Evolutionary conservation across 192 early-diverging fungal genomes (phyloP).

Genomic region (Coemansia asiatica): DNA sequence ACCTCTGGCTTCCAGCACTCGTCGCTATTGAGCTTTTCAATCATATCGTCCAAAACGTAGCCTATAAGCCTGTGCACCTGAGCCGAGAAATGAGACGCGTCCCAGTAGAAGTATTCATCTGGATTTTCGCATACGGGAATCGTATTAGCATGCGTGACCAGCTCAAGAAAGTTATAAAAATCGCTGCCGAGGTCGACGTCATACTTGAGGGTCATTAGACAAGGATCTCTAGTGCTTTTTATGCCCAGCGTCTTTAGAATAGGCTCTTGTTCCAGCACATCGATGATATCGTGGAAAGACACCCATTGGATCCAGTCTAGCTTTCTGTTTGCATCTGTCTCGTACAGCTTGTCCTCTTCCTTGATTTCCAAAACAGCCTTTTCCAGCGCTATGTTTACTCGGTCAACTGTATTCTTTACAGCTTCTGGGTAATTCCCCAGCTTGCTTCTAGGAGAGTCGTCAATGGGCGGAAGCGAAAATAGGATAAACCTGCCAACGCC

Average conservation of each 20-base stretch:
- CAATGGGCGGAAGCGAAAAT: constrained; percentile 52
- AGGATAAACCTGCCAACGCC: constrained; percentile 40
- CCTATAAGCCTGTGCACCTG: constrained; percentile 46
- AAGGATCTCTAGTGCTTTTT: constrained; percentile 36
- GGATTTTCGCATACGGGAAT: constrained; percentile 53
- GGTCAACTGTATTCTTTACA: constrained; percentile 32
- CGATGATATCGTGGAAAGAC: constrained; percentile 44
- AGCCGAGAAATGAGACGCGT: constrained; percentile 52
- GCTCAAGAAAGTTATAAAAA: constrained; percentile 56
- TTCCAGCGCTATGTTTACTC: constrained; percentile 40
- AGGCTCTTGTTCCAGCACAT: constrained; percentile 26
- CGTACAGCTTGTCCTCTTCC: constrained; percentile 43
- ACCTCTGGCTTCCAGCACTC: constrained; percentile 35
- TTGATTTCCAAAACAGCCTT: constrained; percentile 40
- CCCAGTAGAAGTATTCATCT: constrained; percentile 54
- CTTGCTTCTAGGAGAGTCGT: constrained; percentile 53
- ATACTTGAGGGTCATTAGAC: constrained; percentile 46
- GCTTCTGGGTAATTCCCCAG: constrained; percentile 50
- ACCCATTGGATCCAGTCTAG: constrained; percentile 53
- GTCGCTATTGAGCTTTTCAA: constrained; percentile 33
- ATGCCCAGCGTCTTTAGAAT: constrained; percentile 47
- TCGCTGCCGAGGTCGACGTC: constrained; percentile 52
- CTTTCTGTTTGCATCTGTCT: constrained; percentile 27
- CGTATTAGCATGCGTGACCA: constrained; percentile 52
- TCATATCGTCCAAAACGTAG: constrained; percentile 45